phyloP scores from a whole-genome alignment of 352 stramenopile genomes.

The Phytophthora tentaculata region DNA sequence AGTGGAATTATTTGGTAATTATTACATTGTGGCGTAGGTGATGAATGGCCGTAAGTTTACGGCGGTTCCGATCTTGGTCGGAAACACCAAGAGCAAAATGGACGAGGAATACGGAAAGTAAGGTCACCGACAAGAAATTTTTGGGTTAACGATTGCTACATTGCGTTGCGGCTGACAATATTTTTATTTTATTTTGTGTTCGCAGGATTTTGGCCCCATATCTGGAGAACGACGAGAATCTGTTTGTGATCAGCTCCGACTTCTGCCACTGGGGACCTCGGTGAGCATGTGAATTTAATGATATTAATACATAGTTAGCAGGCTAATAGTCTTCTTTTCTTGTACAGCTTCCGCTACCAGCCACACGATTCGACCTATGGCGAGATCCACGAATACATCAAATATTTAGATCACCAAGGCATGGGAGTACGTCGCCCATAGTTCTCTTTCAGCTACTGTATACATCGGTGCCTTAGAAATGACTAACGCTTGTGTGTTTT shows the following conservation, averaged over 20 bases:
- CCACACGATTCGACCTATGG: slow-evolving; percentile 83
- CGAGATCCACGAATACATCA: slow-evolving; percentile 95
- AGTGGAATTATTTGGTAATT: not conserved
- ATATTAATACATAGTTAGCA: slow-evolving; percentile 2
- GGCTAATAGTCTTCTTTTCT: slow-evolving; percentile 3
- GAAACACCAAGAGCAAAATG: slow-evolving; percentile 84
- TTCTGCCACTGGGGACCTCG: slow-evolving; percentile 97
- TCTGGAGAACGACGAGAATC: slow-evolving; percentile 91
- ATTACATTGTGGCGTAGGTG: slow-evolving; percentile 37
- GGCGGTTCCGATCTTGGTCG: slow-evolving; percentile 96
- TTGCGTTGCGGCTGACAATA: too few relatives aligned
- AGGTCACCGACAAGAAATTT: not conserved
- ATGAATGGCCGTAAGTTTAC: slow-evolving; percentile 84
- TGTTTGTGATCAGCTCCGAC: slow-evolving; percentile 97
- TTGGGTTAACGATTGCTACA: too few relatives aligned
- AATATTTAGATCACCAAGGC: slow-evolving; percentile 93
- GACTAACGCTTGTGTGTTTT: too few relatives aligned
- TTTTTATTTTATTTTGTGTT: not conserved
- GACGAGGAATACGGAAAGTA: slow-evolving; percentile 91
- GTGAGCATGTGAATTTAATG: slow-evolving; percentile 27
- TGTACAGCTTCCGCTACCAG: slow-evolving; percentile 90
- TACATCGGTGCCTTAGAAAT: too few relatives aligned
- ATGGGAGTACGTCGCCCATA: slow-evolving; percentile 54
- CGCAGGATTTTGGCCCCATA: slow-evolving; percentile 91
- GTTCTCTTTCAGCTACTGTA: not conserved